Base-by-base conservation (phyloP, 441 rosid genomes). In the Capsella rubella region DNA sequence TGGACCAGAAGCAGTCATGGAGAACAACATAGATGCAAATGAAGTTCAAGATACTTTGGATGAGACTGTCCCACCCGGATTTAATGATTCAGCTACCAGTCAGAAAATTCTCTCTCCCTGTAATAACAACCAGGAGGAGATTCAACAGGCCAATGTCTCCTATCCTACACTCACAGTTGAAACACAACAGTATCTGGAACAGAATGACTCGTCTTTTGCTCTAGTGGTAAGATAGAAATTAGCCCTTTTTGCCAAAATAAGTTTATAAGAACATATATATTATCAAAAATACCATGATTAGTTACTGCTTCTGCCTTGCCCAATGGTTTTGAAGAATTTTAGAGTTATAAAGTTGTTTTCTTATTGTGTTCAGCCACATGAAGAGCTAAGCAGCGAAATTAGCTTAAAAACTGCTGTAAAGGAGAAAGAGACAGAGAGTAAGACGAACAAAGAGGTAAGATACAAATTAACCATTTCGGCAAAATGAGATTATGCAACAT, bases 1-100 rank as follows among this genome's bases (percentile, higher is more conserved):
- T 56, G 83, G 61, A 66, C 35, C 70, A 49, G 90, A 83, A 65
- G 75, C 71, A 61, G 64, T 64, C 63, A 77, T 75, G 69, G 70
- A 67, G 53, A 64, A 70, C 59, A 57, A 50, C 58, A 74, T 58
- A 61, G 83, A 62, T 53, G 52, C 54, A 49, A 57, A 40, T 71
- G 55, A 58, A 56, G 46, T 61, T 49, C 81, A 81, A 73, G 85
- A 83, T 61, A 49, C 77, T 52, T 29, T 68, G 31, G 76, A 56
- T 15, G 83, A 76, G 69, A 74, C 57, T 67, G 78, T 74, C 46
- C 15, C 55, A 34, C 72, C 47, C 5, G 50, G 81, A 59, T 62
- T 79, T 8, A 74, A 69, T 74, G 82, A 37, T 63, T 21, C 11
- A 15, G 10, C 27, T 56, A 5, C 8, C 0, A 7, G 64, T 67